A percentile compares a stretch with the other conserved stretches of the same genome.
phyloP scores from a whole-genome alignment of 179 eudicot genomes.

The Heliamphora ciliata region DNA sequence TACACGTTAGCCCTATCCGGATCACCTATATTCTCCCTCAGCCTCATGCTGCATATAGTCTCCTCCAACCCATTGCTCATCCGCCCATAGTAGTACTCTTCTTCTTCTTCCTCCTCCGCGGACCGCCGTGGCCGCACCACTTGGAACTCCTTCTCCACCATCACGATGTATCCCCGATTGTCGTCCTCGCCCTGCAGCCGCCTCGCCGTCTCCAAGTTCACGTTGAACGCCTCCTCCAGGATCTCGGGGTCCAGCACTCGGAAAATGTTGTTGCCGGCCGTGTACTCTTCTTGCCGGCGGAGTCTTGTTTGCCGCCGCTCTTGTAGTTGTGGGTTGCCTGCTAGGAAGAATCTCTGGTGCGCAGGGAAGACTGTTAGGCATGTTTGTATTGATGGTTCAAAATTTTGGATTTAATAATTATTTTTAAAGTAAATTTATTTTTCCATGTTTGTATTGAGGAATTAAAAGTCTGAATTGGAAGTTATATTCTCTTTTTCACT shows the following conservation, averaged over 20 bases:
- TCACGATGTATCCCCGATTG: conserved; percentile 35
- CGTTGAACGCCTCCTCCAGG: conserved; percentile 27
- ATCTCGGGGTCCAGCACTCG: conserved; percentile 29
- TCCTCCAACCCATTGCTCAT: conserved; percentile 39
- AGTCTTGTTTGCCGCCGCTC: not conserved
- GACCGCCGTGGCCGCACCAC: not conserved
- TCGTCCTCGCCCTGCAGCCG: conserved; percentile 29
- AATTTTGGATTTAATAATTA: not conserved
- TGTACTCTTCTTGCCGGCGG: conserved; percentile 8
- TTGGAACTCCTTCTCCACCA: conserved; percentile 26
- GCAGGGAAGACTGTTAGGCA: not conserved
- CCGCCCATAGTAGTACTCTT: not conserved
- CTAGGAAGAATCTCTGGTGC: conserved; percentile 47
- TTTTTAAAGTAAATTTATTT: too few relatives aligned
- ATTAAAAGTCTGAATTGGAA: too few relatives aligned
- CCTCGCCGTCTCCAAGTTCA: conserved; percentile 21
- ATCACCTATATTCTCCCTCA: conserved; percentile 29
- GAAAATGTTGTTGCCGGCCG: conserved; percentile 24
- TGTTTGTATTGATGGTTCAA: not conserved
- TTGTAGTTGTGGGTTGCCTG: conserved; percentile 32
- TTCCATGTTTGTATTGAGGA: too few relatives aligned
- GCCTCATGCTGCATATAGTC: conserved; percentile 29
- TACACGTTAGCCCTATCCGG: conserved; percentile 38
- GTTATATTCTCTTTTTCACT: too few relatives aligned
- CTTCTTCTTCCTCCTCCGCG: conserved; percentile 12